These are phyloP conservation scores for Saposhnikovia divaricata DNA, from an alignment of 129 eudicot species.

Conservation along the genomic window DNA sequence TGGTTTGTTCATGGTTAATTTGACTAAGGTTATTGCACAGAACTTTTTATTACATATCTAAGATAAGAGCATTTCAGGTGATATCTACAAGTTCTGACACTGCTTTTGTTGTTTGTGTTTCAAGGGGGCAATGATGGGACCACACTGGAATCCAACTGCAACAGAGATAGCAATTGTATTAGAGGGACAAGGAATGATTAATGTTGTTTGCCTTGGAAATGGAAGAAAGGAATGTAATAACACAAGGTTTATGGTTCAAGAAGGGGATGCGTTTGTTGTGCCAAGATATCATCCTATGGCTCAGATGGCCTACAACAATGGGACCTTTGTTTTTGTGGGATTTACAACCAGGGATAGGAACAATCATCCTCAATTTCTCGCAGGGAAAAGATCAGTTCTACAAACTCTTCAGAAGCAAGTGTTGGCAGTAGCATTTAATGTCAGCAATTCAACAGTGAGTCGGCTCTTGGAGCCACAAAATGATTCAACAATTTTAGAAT, in stretches of 20 bases:
- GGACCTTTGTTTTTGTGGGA: slow-evolving; percentile 64
- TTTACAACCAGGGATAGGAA: slow-evolving; percentile 35
- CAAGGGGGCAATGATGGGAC: slow-evolving; percentile 88
- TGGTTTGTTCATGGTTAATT: slow-evolving; percentile 80
- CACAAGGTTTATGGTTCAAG: slow-evolving; percentile 46
- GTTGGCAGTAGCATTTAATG: slow-evolving; percentile 49
- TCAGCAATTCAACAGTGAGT: slow-evolving; percentile 35
- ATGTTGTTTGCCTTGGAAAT: slow-evolving; percentile 51
- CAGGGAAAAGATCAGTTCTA: slow-evolving; percentile 58
- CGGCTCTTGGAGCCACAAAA: slow-evolving; percentile 28
- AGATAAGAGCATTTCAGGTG: background rate
- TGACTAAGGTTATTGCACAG: slow-evolving; percentile 35
- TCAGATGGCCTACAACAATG: slow-evolving; percentile 69
- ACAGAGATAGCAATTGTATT: slow-evolving; percentile 48
- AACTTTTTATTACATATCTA: background rate
- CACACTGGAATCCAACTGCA: slow-evolving; percentile 65
- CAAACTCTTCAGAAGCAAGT: slow-evolving; percentile 38
- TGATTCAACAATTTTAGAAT: slow-evolving; percentile 40
- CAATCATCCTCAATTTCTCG: slow-evolving; percentile 51
- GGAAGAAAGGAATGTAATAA: slow-evolving; percentile 33
- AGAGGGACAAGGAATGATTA: slow-evolving; percentile 64
- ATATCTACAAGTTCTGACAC: background rate
- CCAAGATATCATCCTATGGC: slow-evolving; percentile 68
- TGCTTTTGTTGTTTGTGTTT: slow-evolving; percentile 8
- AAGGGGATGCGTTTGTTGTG: slow-evolving; percentile 81